Base-by-base conservation (phyloP, 1,284 basidiomycete genomes). In the Porodaedalea pini region DNA sequence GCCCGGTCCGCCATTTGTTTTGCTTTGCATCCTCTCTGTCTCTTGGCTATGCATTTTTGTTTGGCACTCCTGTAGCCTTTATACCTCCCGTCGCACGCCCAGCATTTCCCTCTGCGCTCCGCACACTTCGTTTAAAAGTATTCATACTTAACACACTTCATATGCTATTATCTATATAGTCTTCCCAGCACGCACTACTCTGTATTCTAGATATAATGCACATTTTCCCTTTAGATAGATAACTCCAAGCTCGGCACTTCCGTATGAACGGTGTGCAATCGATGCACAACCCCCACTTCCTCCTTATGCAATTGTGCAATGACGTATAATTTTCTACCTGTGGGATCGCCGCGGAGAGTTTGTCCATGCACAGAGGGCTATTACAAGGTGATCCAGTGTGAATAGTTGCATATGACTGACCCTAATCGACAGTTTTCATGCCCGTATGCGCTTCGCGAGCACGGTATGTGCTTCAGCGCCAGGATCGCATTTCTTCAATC, bases 401-500 rank as follows among this genome's bases (percentile, higher is more conserved):
- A 43, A n/a, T 43, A 17, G 15, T 6, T 6, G 40, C 17, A 17
- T 5, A 43, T 37, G 11, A 25, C 15, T 17, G 27, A 51, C 7
- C 23, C 17, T 2, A 2, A 8, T 5, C 11, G 21, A 21, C 0
- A 36, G 31, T 13, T 27, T 37, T 43, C 39, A 56, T 25, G 34
- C 19, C n/a, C 57, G 57, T n/a, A 60, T 60, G 13, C 54, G 45
- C 29, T 34, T 52, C 17, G 29, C 54, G 19, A 61, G 56, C 1
- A 61, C 43, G 6, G 55, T 29, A 25, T 57, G 59, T 2, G 68
- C 63, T 39, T 73, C 70, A 58, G 78, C 73, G 0, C 79, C 80
- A 4, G 86, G 85, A 63, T 81, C 77, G 62, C 80, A 82, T 68
- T 86, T 90, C 68, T 71, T 75, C 56, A 86, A 71, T 23, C 63